phyloP scores from a whole-genome alignment of 192 early-diverging fungal genomes.

The Geranomyces michiganensis region DNA sequence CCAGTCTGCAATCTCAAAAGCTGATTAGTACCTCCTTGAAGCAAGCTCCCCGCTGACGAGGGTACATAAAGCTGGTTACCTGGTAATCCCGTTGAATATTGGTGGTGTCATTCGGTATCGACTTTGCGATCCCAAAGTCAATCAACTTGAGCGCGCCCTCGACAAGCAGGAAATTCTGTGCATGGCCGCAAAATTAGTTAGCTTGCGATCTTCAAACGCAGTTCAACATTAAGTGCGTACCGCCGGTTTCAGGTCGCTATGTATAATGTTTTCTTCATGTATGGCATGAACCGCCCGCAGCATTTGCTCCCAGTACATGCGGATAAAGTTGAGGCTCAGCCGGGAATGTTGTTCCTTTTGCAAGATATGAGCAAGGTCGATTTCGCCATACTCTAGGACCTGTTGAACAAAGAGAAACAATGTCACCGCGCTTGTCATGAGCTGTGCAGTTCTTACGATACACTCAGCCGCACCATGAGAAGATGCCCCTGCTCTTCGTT shows the following conservation, averaged over 20 bases:
- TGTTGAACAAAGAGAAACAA: constrained; percentile 23
- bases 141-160: constrained; percentile 87
- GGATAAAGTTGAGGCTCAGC: constrained; percentile 73
- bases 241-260: constrained; percentile 93
- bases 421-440: background rate
- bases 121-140: constrained; percentile 98
- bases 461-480: constrained; percentile 62
- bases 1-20: too few species aligned
- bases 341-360: constrained; percentile 37
- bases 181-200: background rate
- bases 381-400: constrained; percentile 88
- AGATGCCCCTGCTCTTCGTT: constrained; percentile 61
- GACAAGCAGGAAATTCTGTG: constrained; percentile 83
- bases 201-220: background rate
- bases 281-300: constrained; percentile 84
- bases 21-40: too few species aligned
- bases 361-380: constrained; percentile 70
- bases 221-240: constrained; percentile 27
- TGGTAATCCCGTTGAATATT: constrained; percentile 88
- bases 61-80: constrained; percentile 31
- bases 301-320: constrained; percentile 87
- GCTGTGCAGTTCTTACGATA: background rate
- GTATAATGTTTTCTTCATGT: constrained; percentile 87
- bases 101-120: constrained; percentile 90
- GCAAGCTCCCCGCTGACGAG: background rate